Evolutionary conservation across 2,329 filamentous ascomycete genomes (phyloP), one percentile per base, ranked within the genome.

Genomic region (Colletotrichum sansevieriae): DNA sequence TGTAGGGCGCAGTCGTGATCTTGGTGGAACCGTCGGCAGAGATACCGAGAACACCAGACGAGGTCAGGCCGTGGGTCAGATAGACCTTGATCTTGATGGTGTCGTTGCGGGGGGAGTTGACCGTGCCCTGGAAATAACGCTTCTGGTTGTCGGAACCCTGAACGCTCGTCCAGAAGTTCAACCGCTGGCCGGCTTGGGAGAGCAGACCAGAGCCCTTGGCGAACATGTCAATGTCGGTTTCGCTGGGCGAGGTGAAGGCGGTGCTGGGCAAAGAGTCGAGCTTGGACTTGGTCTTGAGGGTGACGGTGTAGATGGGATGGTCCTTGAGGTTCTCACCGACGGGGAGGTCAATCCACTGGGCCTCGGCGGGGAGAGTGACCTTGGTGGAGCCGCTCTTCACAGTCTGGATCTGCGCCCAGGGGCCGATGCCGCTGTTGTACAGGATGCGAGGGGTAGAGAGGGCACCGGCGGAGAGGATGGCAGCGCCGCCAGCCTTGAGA

Each of bases 341-440:
- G 20, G 75, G 75, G 9, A 76, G 71, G 8, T 74, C 66, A 65
- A 76, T 72, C 74, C 74, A 76, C n/a, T 74, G 65, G 13, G 70
- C 65, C 69, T 73, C 62, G 8, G 72, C 49, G 5, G 75, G 74
- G 3, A 76, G 71, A 18, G 59, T 61, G 10, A 71, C 22, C 86
- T 54, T 59, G 12, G 55, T 12, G 10, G 63, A 59, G 20, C 87
- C 0, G 86, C 87, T 2, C 86, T 78, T 75, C 65, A 84, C 80
- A 4, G 78, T 77, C 15, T 80, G 67, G 2, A 91, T 80, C 55
- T 89, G 82, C 0, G 78, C 74, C 12, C 72, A 72, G 2, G 84
- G 83, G 1, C 88, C 88, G 37, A 90, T 80, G 33, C 88, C 88
- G 22, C 82, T 86, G 3, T 88, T 82, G 72, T 87, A 87, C 8